These are phyloP conservation scores for Colletotrichum lindemuthianum DNA, from an alignment of 2,329 filamentous ascomycete species.

Conservation along the genomic window DNA sequence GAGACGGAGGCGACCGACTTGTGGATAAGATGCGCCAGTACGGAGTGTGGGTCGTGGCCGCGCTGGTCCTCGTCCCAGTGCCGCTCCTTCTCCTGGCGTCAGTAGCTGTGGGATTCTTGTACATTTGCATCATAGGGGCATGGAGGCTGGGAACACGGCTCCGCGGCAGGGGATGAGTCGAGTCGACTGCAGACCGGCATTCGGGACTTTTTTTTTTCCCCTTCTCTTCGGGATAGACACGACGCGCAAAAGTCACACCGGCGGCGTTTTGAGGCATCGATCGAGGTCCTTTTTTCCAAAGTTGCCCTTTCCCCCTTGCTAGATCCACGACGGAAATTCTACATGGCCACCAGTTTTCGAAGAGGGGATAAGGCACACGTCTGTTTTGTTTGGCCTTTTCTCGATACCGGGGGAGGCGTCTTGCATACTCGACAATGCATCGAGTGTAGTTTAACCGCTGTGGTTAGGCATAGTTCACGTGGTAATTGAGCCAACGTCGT, in stretches of 20 bases:
- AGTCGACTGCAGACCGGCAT: constrained; percentile 27
- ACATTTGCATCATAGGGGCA: constrained; percentile 48
- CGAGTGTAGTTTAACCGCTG: no score
- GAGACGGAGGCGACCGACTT: constrained; percentile 48
- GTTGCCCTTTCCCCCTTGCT: constrained; percentile 5
- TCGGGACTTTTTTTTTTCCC: constrained; percentile 12
- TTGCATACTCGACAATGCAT: constrained; percentile 7
- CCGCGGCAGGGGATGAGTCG: constrained; percentile 33
- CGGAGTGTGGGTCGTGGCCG: constrained; percentile 54
- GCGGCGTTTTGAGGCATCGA: constrained; percentile 35
- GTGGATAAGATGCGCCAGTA: constrained; percentile 54
- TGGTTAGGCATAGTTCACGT: no score
- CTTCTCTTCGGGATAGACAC: constrained; percentile 33
- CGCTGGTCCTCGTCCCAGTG: constrained; percentile 58
- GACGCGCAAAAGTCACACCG: constrained; percentile 29
- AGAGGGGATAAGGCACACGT: not conserved
- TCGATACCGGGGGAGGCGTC: constrained; percentile 11
- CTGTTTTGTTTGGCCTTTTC: constrained; percentile 1
- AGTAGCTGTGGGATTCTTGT: constrained; percentile 49
- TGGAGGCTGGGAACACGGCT: constrained; percentile 33
- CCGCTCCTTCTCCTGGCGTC: constrained; percentile 51
- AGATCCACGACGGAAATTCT: constrained; percentile 21
- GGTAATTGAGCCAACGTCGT: no score
- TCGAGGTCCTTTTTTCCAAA: constrained; percentile 11
- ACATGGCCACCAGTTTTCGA: not conserved